Conservation (phyloP, 176 grass and related monocot species). For the Triticum timopheevii region DNA sequence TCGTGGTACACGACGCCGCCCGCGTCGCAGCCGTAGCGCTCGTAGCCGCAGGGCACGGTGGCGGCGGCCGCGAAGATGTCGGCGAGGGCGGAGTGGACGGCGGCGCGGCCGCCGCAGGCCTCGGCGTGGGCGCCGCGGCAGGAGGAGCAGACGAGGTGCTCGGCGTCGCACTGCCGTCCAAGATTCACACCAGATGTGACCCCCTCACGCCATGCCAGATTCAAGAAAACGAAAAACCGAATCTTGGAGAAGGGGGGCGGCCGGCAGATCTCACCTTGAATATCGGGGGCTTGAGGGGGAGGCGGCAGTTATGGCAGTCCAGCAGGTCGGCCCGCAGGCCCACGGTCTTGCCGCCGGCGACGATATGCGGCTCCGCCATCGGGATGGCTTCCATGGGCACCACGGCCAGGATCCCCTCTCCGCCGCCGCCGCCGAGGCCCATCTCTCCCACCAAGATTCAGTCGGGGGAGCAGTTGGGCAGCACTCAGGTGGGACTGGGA, state of each 20-base stretch:
- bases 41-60: background rate
- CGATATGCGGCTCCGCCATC: background rate
- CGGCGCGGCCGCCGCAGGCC: background rate
- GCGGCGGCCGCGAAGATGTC: background rate
- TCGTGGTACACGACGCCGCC: background rate
- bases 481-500: background rate
- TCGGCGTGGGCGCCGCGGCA: background rate
- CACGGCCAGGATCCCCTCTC: background rate
- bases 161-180: conserved; percentile 10
- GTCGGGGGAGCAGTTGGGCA: background rate
- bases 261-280: background rate
- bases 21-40: background rate
- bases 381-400: background rate
- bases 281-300: conserved; percentile 4
- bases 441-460: background rate
- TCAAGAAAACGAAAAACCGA: background rate
- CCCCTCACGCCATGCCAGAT: background rate
- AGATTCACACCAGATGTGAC: background rate
- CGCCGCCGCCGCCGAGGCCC: background rate
- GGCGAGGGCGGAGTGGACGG: background rate
- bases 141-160: background rate
- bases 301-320: conserved; percentile 6
- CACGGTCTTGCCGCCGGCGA: background rate
- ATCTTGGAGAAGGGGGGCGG: background rate
- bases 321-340: background rate